These are phyloP conservation scores for Sclerotinia glacialis DNA, from an alignment of 2,329 filamentous ascomycete species.

Conservation along the genomic window DNA sequence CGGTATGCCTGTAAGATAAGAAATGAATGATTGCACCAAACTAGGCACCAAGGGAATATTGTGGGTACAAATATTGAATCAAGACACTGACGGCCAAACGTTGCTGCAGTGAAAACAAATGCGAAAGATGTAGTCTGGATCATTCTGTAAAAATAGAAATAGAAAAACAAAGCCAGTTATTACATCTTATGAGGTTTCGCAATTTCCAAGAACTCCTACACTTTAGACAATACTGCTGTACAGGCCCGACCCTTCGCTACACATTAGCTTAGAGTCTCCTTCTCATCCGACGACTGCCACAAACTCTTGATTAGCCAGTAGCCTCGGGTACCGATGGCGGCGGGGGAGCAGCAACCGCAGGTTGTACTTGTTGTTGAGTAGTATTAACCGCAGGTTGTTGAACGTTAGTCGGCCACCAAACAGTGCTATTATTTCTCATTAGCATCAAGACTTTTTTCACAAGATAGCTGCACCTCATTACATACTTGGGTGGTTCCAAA, in stretches of 20 bases:
- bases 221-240: no score
- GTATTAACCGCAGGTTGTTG: no score
- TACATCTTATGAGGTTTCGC: background rate
- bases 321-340: no score
- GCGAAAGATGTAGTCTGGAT: no score
- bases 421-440: background rate
- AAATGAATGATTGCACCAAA: background rate
- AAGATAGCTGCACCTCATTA: background rate
- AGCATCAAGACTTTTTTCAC: background rate
- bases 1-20: background rate
- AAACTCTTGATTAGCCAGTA: no score
- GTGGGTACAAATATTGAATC: background rate
- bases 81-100: background rate
- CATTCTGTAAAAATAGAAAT: no score
- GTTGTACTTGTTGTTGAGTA: no score
- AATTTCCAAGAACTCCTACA: background rate
- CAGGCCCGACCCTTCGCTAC: background rate
- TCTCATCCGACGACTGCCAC: no score
- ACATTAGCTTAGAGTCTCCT: no score
- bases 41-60: background rate
- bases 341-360: no score
- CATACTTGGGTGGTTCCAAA: background rate
- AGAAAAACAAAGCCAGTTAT: no score
- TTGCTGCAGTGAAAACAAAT: background rate
- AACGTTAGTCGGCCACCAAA: no score